phyloP scores from a whole-genome alignment of 108 stramenopile genomes.

The Fistulifera solaris region DNA sequence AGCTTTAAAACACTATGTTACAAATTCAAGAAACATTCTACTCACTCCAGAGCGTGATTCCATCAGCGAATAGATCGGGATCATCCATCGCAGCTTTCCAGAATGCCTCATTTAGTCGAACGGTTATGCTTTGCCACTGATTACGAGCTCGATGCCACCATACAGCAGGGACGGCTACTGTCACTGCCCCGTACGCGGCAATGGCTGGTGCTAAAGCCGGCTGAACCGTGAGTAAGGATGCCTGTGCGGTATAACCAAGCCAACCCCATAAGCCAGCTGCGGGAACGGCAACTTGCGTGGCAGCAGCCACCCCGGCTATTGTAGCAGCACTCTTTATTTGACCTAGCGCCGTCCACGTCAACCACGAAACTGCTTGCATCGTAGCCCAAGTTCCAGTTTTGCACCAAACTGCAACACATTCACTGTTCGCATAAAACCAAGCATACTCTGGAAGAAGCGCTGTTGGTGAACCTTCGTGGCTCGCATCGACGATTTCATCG shows the following conservation, averaged over 20 bases:
- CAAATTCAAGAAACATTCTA: background rate
- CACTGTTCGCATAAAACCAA: conserved; percentile 61
- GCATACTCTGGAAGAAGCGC: conserved; percentile 43
- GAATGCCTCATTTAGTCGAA: conserved; percentile 40
- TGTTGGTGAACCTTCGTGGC: background rate
- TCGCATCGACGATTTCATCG: background rate
- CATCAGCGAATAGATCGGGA: conserved; percentile 67
- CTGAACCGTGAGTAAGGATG: conserved; percentile 37
- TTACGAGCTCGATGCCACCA: conserved; percentile 30
- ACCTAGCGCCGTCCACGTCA: conserved; percentile 47
- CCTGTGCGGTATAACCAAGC: conserved; percentile 58
- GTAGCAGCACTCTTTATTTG: conserved; percentile 64
- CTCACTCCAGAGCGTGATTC: conserved; percentile 50
- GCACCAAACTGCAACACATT: conserved; percentile 80
- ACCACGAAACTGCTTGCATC: conserved; percentile 39
- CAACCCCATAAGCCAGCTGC: conserved; percentile 75
- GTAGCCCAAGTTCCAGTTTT: conserved; percentile 55
- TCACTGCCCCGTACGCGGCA: conserved; percentile 57
- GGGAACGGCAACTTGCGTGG: conserved; percentile 52
- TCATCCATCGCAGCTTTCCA: conserved; percentile 46
- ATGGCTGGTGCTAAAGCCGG: conserved; percentile 61
- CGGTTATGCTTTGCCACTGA: conserved; percentile 56
- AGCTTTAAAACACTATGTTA: too few species aligned
- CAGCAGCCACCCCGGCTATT: conserved; percentile 46
- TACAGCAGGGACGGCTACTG: conserved; percentile 53